phyloP scores from a whole-genome alignment of 306 rosid genomes.

The Trifolium subterraneum region DNA sequence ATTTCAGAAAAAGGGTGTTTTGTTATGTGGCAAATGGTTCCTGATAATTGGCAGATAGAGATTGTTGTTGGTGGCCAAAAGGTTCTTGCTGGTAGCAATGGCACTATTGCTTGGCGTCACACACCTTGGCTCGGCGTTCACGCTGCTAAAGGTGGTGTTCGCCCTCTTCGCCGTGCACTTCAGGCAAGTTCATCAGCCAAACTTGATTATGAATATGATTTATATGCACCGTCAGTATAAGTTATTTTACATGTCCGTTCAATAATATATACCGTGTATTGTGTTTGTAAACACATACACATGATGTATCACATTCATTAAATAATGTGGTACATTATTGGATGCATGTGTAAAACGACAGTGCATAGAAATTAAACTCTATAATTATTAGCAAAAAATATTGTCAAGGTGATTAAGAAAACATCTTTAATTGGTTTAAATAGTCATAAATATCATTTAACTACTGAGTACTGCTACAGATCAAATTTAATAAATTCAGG shows the following conservation, averaged over 20 bases:
- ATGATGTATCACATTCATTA: no score
- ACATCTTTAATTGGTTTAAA: slow-evolving; percentile 35
- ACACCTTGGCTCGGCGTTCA: slow-evolving; percentile 96
- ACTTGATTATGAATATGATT: neutral
- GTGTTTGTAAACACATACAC: no score
- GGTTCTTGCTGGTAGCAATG: slow-evolving; percentile 86
- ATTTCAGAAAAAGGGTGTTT: slow-evolving; percentile 76
- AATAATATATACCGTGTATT: no score
- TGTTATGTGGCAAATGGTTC: slow-evolving; percentile 98
- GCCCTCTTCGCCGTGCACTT: slow-evolving; percentile 93
- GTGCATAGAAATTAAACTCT: no score
- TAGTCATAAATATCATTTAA: slow-evolving; percentile 40
- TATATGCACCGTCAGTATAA: no score
- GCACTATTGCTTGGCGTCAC: slow-evolving; percentile 89
- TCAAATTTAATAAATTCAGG: slow-evolving; percentile 17
- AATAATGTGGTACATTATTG: no score
- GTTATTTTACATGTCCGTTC: no score
- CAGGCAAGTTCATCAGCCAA: slow-evolving; percentile 59
- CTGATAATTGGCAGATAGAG: slow-evolving; percentile 92
- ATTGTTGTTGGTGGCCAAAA: slow-evolving; percentile 77
- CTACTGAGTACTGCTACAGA: slow-evolving; percentile 28
- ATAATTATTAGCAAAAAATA: neutral
- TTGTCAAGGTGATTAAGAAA: neutral
- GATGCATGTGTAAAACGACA: no score
- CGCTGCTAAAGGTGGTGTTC: slow-evolving; percentile 82